phyloP scores from a whole-genome alignment of 805 yeast species.

The Tetrapisispora nanseiensis region DNA sequence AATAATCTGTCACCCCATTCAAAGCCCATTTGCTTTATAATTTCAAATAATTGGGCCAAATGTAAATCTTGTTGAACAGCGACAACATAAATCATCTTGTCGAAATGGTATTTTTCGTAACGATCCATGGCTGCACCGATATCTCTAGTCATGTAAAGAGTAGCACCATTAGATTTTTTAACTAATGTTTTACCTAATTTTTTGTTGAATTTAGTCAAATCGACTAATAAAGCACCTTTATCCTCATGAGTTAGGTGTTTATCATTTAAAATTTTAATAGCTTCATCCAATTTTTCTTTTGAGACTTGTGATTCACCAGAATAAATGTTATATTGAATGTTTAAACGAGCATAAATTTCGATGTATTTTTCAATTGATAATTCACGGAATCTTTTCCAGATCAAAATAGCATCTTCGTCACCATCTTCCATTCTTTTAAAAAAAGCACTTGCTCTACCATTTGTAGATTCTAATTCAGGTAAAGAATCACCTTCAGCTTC shows the following conservation, averaged over 20 bases:
- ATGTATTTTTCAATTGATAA: slow-evolving; percentile 79
- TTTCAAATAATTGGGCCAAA: slow-evolving; percentile 86
- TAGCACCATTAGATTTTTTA: slow-evolving; percentile 91
- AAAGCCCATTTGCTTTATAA: slow-evolving; percentile 79
- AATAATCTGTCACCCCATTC: slow-evolving; percentile 74
- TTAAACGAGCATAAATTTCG: slow-evolving; percentile 82
- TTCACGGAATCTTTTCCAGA: slow-evolving; percentile 88
- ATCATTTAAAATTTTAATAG: slow-evolving; percentile 50
- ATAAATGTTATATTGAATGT: slow-evolving; percentile 78
- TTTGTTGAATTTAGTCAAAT: slow-evolving; percentile 75
- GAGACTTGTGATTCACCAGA: slow-evolving; percentile 96
- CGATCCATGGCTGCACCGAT: slow-evolving; percentile 94
- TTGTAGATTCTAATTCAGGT: slow-evolving; percentile 44
- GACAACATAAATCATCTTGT: slow-evolving; percentile 91
- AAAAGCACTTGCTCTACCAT: slow-evolving; percentile 77
- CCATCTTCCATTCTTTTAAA: slow-evolving; percentile 92
- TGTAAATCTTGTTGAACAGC: slow-evolving; percentile 96
- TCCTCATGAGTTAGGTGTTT: slow-evolving; percentile 72
- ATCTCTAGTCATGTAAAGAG: slow-evolving; percentile 89
- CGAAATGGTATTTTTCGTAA: slow-evolving; percentile 72
- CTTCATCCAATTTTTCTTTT: slow-evolving; percentile 57
- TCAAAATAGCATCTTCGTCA: slow-evolving; percentile 61
- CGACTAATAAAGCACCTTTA: slow-evolving; percentile 83
- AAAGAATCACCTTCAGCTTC: slow-evolving; percentile 43
- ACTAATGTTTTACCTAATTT: slow-evolving; percentile 89